Evolutionary conservation across 371 early-diverging fungal genomes (phyloP).

Genomic region (Lichtheimia ramosa): DNA sequence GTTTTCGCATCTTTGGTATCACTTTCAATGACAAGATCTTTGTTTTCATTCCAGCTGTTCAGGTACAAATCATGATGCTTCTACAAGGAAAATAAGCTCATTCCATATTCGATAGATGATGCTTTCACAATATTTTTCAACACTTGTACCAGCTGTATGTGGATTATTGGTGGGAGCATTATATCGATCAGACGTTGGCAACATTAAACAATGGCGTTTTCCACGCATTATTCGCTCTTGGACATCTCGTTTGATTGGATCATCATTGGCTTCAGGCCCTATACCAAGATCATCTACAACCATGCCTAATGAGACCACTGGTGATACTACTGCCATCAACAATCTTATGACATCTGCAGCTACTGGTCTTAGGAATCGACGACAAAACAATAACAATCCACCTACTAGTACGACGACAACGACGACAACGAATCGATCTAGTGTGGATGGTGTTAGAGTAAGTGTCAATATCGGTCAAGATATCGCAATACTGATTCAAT

Average conservation of each 20-base stretch:
- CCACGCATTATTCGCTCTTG: conserved; percentile 34
- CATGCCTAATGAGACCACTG: conserved; percentile 22
- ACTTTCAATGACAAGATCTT: conserved; percentile 65
- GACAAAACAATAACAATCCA: conserved; percentile 4
- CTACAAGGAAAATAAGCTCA: background rate
- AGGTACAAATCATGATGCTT: conserved; percentile 37
- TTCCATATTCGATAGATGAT: conserved; percentile 37
- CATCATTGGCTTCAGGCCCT: conserved; percentile 47
- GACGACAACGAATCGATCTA: background rate
- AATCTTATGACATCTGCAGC: conserved; percentile 33
- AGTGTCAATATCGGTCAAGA: no score
- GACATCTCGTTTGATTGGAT: conserved; percentile 35
- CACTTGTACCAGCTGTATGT: conserved; percentile 53
- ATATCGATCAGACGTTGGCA: conserved; percentile 58
- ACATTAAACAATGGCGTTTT: conserved; percentile 67
- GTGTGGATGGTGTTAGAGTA: conserved; percentile 2
- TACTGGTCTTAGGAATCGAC: conserved; percentile 32
- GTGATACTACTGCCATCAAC: conserved; percentile 20
- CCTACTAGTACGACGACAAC: conserved; percentile 3
- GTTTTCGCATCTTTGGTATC: conserved; percentile 64
- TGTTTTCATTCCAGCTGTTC: conserved; percentile 58
- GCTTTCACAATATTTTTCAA: conserved; percentile 54
- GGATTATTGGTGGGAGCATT: conserved; percentile 65
- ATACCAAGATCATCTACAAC: conserved; percentile 50
- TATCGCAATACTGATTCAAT: conserved; percentile 1